These are phyloP conservation scores for Cordyceps militaris DNA, from an alignment of 2,329 filamentous ascomycete genomes.

Conservation along the genomic window DNA sequence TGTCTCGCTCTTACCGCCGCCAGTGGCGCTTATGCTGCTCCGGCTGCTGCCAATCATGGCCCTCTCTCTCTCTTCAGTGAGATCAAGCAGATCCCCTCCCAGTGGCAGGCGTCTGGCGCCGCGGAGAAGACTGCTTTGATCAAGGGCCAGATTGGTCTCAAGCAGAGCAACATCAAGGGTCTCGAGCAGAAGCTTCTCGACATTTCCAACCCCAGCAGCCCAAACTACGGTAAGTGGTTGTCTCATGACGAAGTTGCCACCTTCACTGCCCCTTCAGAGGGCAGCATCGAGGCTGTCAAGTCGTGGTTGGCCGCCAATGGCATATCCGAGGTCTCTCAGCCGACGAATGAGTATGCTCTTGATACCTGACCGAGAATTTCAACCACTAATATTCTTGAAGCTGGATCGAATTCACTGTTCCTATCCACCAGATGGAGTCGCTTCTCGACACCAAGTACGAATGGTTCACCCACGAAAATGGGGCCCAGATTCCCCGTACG, in stretches of 20 bases:
- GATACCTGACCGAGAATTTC: neutral
- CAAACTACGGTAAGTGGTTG: conserved; percentile 22
- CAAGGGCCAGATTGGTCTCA: conserved; percentile 12
- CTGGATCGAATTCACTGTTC: conserved; percentile 9
- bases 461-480: neutral
- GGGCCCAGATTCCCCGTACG: conserved; percentile 7
- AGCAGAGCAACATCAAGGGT: conserved; percentile 18
- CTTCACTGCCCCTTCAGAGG: conserved; percentile 19
- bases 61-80: neutral
- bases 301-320: conserved; percentile 17
- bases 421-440: conserved; percentile 1
- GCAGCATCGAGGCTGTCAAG: conserved; percentile 17
- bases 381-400: neutral
- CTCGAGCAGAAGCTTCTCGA: conserved; percentile 20
- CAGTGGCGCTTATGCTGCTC: neutral
- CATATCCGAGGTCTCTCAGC: conserved; percentile 4
- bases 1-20: neutral
- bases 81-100: neutral
- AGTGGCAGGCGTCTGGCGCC: neutral
- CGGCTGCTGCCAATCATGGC: neutral
- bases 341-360: neutral
- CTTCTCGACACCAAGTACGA: conserved; percentile 8
- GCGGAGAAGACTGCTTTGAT: neutral
- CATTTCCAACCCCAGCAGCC: conserved; percentile 20
- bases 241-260: conserved; percentile 18